Evolutionary conservation across 768 basidiomycete genomes (phyloP).

Genomic region (Boletellus ananiceps): DNA sequence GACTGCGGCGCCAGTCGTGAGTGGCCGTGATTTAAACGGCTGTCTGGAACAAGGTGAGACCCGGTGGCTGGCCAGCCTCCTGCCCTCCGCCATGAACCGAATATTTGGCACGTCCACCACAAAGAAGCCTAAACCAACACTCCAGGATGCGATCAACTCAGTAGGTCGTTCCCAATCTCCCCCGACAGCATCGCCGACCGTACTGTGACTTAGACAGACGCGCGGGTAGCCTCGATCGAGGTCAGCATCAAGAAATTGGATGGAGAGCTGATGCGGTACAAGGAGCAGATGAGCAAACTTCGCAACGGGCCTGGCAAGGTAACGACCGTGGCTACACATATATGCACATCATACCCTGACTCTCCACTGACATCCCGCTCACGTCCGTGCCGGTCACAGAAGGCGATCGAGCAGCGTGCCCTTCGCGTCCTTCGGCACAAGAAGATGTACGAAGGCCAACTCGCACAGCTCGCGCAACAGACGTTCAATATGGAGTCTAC

Average conservation of each 20-base stretch:
- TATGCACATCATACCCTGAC: too few species aligned
- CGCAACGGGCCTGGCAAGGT: conserved; percentile 95
- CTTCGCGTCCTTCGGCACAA: conserved; percentile 91
- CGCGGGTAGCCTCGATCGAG: conserved; percentile 81
- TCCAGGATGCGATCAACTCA: conserved; percentile 91
- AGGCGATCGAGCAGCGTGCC: conserved; percentile 92
- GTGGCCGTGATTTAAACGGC: neutral
- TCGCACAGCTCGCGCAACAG: conserved; percentile 88
- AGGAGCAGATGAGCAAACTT: conserved; percentile 94
- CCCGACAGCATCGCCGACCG: neutral
- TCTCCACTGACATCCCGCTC: neutral
- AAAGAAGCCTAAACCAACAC: conserved; percentile 79
- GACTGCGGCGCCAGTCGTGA: too few species aligned
- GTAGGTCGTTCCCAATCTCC: conserved; percentile 39
- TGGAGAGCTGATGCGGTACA: conserved; percentile 85
- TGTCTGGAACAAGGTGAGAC: neutral
- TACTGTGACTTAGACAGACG: conserved; percentile 62
- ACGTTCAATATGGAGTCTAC: conserved; percentile 99
- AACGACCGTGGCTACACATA: conserved; percentile 10
- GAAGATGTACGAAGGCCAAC: conserved; percentile 91
- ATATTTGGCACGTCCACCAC: conserved; percentile 72
- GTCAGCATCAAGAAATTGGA: conserved; percentile 97
- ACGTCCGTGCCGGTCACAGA: conserved; percentile 37
- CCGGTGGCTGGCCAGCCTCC: neutral
- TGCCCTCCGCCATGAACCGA: conserved; percentile 58